These are phyloP conservation scores for Gnaphalium uliginosum DNA, from an alignment of 129 eudicot genomes.

Conservation along the genomic window DNA sequence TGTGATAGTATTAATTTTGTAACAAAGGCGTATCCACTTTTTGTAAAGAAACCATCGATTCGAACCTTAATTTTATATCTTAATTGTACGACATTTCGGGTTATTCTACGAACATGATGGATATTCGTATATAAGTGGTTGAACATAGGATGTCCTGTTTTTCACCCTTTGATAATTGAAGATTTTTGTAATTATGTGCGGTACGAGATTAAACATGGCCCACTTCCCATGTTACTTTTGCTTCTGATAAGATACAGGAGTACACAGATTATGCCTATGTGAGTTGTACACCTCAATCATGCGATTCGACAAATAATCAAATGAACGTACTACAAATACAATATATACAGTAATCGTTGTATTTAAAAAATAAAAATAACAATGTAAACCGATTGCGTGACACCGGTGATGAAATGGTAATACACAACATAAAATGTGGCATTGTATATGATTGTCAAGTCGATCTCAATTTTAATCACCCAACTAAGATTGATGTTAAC, in stretches of 20 bases:
- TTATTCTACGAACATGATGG: neutral
- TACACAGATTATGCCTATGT: neutral
- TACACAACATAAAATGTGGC: too few relatives aligned
- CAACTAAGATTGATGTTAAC: too few relatives aligned
- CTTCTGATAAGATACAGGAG: neutral
- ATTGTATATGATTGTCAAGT: too few relatives aligned
- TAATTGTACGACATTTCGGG: neutral
- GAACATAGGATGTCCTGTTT: neutral
- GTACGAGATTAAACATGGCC: constrained; percentile 7
- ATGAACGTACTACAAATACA: neutral
- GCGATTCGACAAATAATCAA: neutral
- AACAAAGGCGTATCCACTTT: too few relatives aligned
- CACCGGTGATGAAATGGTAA: too few relatives aligned
- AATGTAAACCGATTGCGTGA: too few relatives aligned
- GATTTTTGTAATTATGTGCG: neutral
- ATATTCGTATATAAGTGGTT: neutral
- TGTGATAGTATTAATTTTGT: too few relatives aligned
- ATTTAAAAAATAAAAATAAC: too few relatives aligned
- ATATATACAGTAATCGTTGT: too few relatives aligned
- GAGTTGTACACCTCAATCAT: constrained; percentile 25
- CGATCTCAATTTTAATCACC: too few relatives aligned
- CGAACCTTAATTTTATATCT: neutral
- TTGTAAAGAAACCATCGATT: neutral
- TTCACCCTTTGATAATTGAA: neutral
- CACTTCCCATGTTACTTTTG: constrained; percentile 28